Evolutionary conservation across 768 basidiomycete species (phyloP), one percentile per base, ranked within the genome.

Genomic region (Suillus spraguei): DNA sequence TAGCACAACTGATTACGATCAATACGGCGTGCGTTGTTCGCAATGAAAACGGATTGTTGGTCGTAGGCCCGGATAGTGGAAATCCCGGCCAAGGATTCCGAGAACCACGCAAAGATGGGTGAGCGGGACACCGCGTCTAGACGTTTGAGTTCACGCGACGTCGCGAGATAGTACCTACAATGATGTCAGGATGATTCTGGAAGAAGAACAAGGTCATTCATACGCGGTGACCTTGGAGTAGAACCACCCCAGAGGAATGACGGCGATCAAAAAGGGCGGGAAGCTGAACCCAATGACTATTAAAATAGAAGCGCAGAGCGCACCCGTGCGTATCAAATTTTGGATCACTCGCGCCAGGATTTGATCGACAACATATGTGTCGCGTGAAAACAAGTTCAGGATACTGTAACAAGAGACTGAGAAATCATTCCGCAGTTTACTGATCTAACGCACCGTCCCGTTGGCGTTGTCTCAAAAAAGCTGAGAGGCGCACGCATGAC

Each of bases 391-490:
- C 33, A 97, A 74, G 75, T 97, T 98, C 59, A 98, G 72, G 60
- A 96, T 90, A 10, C 94, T 92, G 61, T 1, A 38, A 47, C 38
- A 24, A 36, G 35, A 4, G 5, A 24, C 28, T 7, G 55, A 33
- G 32, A n/a, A 35, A 1, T 32, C 20, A 41, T 33, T 33, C 3
- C 10, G n/a, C 7, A 11, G 11, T 5, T 60, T 4, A 53, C 1
- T 32, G 59, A 22, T 14, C 11, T 32, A 41, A 64, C 81, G 58
- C 67, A 90, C 91, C 90, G 84, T 67, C 94, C 94, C 17, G 85
- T 88, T 2, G 95, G 96, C 0, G 95, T 97, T 60, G 83, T 76
- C 74, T 97, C 96, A 72, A 97, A 99, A 80, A 94, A 98, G 67
- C 85, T 87, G 67, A 96, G 74, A 0, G 94, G 94, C 0, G 93